A percentile compares a stretch with the other conserved stretches of the same genome.
phyloP scores from a whole-genome alignment of 2,329 filamentous ascomycete genomes.

The Fusarium setosum region DNA sequence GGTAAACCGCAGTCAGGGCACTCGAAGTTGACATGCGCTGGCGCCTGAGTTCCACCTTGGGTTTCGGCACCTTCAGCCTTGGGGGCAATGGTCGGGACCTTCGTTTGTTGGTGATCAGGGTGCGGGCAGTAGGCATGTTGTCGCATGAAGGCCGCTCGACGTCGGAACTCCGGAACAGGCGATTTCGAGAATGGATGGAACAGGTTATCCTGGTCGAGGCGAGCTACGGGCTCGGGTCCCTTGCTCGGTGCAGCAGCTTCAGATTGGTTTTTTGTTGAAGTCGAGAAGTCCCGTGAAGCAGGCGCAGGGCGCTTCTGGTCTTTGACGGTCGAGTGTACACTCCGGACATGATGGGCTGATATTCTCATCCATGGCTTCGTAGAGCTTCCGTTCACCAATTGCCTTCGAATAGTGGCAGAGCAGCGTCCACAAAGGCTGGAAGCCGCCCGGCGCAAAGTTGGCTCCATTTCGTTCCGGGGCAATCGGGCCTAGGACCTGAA shows the following conservation, averaged over 20 bases:
- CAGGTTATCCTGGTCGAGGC: slow-evolving; percentile 79
- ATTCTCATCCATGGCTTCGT: slow-evolving; percentile 41
- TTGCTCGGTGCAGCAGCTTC: slow-evolving; percentile 45
- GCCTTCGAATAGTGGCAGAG: slow-evolving; percentile 48
- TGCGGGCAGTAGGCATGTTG: slow-evolving; percentile 96
- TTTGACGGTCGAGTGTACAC: slow-evolving; percentile 43
- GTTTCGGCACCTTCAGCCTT: slow-evolving; percentile 72
- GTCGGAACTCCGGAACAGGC: slow-evolving; percentile 87
- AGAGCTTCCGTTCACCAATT: slow-evolving; percentile 39
- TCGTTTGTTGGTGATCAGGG: slow-evolving; percentile 83
- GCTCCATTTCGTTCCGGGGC: slow-evolving; percentile 49
- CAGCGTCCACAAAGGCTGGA: slow-evolving; percentile 55
- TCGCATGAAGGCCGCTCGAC: slow-evolving; percentile 89
- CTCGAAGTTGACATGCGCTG: slow-evolving; percentile 90
- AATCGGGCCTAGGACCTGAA: slow-evolving; percentile 12
- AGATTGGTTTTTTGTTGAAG: slow-evolving; percentile 38
- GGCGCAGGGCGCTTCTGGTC: slow-evolving; percentile 37
- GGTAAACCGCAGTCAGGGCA: slow-evolving; percentile 97
- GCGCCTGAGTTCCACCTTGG: slow-evolving; percentile 67
- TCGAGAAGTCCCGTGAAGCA: slow-evolving; percentile 45
- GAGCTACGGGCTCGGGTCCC: slow-evolving; percentile 38
- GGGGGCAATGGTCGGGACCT: slow-evolving; percentile 71
- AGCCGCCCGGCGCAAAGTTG: slow-evolving; percentile 53
- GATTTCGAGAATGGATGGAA: slow-evolving; percentile 94
- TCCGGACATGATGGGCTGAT: slow-evolving; percentile 45